phyloP scores from a whole-genome alignment of 1,284 basidiomycete genomes.

The Porodaedalea pini region DNA sequence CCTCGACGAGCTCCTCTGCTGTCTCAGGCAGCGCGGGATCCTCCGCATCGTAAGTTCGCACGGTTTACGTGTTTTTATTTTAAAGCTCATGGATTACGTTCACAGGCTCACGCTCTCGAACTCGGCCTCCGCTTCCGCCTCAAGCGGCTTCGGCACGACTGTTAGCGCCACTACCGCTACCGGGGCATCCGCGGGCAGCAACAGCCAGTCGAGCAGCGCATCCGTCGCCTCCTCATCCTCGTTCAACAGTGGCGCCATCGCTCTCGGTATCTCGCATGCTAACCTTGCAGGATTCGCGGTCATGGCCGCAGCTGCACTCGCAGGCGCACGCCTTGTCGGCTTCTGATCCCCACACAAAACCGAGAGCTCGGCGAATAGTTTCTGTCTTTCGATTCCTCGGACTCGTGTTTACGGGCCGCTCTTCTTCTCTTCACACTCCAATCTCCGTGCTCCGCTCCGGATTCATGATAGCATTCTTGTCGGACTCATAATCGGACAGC shows the following conservation, averaged over 20 bases:
- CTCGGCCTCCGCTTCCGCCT: constrained; percentile 16
- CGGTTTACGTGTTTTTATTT: neutral
- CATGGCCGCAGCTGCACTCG: constrained; percentile 18
- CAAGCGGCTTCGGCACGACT: constrained; percentile 10
- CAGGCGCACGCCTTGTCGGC: constrained; percentile 15
- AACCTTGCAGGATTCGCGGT: constrained; percentile 30
- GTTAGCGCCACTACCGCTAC: neutral
- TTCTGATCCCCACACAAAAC: constrained; percentile 5
- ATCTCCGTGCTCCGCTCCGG: too few relatives aligned
- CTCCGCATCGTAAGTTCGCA: neutral
- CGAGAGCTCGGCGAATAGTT: neutral
- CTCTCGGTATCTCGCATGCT: constrained; percentile 33
- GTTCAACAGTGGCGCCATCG: constrained; percentile 28
- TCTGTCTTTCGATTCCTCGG: neutral
- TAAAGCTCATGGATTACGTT: constrained; percentile 3
- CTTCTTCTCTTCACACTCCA: neutral
- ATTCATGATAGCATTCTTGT: constrained; percentile 7
- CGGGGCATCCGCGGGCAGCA: constrained; percentile 21
- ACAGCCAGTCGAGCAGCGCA: constrained; percentile 26
- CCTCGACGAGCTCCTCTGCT: constrained; percentile 23
- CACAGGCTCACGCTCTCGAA: constrained; percentile 5
- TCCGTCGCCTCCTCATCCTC: constrained; percentile 26
- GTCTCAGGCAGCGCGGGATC: neutral
- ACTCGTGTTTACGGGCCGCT: neutral
- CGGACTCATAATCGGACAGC: neutral